Base-by-base conservation (phyloP, 1,284 basidiomycete species). In the Marasmius oreades region DNA sequence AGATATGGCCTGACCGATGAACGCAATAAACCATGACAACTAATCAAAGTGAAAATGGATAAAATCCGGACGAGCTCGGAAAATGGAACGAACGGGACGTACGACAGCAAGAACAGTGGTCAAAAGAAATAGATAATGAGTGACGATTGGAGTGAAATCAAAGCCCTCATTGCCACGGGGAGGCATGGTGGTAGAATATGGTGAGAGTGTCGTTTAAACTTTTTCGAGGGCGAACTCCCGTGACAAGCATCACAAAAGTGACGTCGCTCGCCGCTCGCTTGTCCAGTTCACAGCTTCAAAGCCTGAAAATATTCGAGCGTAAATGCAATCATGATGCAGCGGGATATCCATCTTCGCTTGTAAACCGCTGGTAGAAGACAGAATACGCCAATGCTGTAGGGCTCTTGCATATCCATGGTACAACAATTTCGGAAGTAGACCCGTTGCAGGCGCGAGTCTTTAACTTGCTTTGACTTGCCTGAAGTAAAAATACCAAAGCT, bases 21-120 rank as follows among this genome's bases (percentile, higher is more conserved):
- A 97, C 1, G 95, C 93, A 48, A 93, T 85, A 67, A 96, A 85
- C 95, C 95, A 98, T 59, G 88, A 93, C 59, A 86, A 76, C 90
- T 92, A 67, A 45, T 56, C 47, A 59, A 50, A 45, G 47, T 54
- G 12, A 56, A 50, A 45, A 12, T 39, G 23, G n/a, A 31, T 57
- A 3, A 47, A 26, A 58, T 51, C 51, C 52, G 55, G 51, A 52
- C 28, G 28, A 31, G n/a, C n/a, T 31, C 10, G 28, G 10, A 10
- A 31, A 10, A 31, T 5, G 10, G 10, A 31, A 31, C 28, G 5
- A 31, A 31, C 52, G 24, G n/a, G 23, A 79, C 85, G 61, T 66
- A 94, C 88, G 59, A 91, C 71, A 43, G 91, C 80, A 51, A 98
- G 80, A 57, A 93, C 80, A 60, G 88, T 86, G 1, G 95, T 96